Evolutionary conservation across 2,329 filamentous ascomycete species (phyloP), one percentile per base, ranked within the genome.

Genomic region (Fusarium succisae): DNA sequence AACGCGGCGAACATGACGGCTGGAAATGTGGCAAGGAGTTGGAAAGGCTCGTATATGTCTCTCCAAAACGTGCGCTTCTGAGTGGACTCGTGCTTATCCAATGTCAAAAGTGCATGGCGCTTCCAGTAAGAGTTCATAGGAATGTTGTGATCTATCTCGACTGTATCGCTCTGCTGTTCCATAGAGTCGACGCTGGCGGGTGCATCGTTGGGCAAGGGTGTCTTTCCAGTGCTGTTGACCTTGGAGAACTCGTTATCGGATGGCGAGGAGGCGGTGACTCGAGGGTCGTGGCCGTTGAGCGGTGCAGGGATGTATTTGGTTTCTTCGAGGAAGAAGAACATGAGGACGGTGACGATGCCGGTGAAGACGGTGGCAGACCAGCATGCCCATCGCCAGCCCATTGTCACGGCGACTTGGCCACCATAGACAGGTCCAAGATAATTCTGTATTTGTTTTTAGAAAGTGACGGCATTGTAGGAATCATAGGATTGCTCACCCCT

Each of bases 361-460:
- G 77, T 74, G 8, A 78, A 69, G 3, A 80, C 72, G 7, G 63
- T 59, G 41, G 69, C 72, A 43, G 76, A 82, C 65, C 78, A 81
- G 62, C 87, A 85, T 8, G 89, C 85, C 78, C 79, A 80, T 1
- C 79, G 77, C 80, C 79, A 82, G 0, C 78, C 78, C 50, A 75
- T 71, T 0, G 60, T 47, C 8, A 73, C 61, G 1, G 70, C 66
- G 1, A 66, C 61, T 15, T 76, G 39, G 1, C 73, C 73, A 0
- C 72, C 73, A 1, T 66, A 70, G 5, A 76, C 72, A 5, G 72
- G 72, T 5, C 73, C 73, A 0, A 76, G 57, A 6, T 75, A 76
- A 24, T 75, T 75, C 73, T 75, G 7, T 0, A 1, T 2, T 35
- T 0, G 8, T 30, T 61, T 8, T 61, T 10, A 69, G 57, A 1